Evolutionary conservation across 768 basidiomycete species (phyloP).

Genomic region (Leccinum aurantiacum): DNA sequence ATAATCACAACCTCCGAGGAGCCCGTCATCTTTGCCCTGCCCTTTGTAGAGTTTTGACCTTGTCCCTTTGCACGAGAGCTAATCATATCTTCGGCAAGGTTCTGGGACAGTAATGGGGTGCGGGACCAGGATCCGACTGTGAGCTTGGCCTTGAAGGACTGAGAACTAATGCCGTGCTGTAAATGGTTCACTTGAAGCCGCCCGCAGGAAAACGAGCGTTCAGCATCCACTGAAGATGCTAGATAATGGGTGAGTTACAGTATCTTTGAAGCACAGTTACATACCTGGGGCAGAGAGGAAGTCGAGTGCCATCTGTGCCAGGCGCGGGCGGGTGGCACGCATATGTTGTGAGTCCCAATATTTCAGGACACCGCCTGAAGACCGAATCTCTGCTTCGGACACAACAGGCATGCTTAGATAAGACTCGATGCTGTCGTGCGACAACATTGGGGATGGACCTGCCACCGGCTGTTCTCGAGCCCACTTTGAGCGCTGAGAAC

Average conservation of each 20-base stretch:
- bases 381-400: background rate
- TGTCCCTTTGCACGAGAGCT: background rate
- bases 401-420: background rate
- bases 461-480: background rate
- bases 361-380: background rate
- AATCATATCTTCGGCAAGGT: background rate
- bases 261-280: background rate
- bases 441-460: background rate
- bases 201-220: background rate
- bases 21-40: background rate
- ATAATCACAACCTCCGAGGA: too few species aligned
- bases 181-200: conserved; percentile 1
- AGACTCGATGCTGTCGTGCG: background rate
- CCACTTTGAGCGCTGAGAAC: background rate
- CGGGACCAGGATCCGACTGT: conserved; percentile 3
- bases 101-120: background rate
- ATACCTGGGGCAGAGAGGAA: background rate
- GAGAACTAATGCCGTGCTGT: background rate
- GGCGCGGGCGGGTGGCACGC: background rate
- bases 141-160: background rate
- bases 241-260: background rate
- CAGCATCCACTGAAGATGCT: background rate
- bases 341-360: background rate
- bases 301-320: background rate
- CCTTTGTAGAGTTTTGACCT: background rate